Evolutionary conservation across 2,329 filamentous ascomycete genomes (phyloP).

Genomic region (Xylaria sp.): DNA sequence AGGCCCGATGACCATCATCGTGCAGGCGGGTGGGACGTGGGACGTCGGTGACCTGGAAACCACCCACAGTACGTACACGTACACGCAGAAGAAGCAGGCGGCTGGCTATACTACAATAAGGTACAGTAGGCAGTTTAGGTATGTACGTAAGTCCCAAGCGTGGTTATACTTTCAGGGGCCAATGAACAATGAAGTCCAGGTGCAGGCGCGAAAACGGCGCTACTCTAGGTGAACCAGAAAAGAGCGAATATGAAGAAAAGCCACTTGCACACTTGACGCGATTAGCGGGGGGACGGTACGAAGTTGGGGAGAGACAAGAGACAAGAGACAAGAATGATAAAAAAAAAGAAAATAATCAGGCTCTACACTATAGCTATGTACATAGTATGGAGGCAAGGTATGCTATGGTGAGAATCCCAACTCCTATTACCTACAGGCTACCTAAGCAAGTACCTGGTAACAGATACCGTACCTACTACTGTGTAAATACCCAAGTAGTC

Average conservation of each 20-base stretch:
- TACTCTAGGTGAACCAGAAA: slow-evolving; percentile 10
- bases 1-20: slow-evolving; percentile 30
- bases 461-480: slow-evolving; percentile 3
- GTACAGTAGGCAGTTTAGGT: not conserved
- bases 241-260: slow-evolving; percentile 11
- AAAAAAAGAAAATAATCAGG: not conserved
- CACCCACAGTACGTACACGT: slow-evolving; percentile 6
- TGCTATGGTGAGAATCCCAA: not conserved
- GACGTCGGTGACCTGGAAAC: slow-evolving; percentile 20
- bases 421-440: slow-evolving; percentile 19
- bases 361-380: not conserved
- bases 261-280: slow-evolving; percentile 4
- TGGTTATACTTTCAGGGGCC: slow-evolving; percentile 7
- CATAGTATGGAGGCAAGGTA: not conserved
- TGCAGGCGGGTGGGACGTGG: slow-evolving; percentile 24
- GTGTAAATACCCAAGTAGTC: no score
- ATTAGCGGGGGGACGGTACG: not conserved
- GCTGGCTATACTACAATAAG: no score
- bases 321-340: not conserved
- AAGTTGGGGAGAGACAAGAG: slow-evolving; percentile 1
- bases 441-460: not conserved
- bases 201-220: not conserved
- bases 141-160: slow-evolving; percentile 6
- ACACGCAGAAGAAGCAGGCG: not conserved
- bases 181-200: slow-evolving; percentile 12